Evolutionary conservation across 768 basidiomycete species (phyloP), one percentile per base, ranked within the genome.

Genomic region (Strobilomyces dryophilus): DNA sequence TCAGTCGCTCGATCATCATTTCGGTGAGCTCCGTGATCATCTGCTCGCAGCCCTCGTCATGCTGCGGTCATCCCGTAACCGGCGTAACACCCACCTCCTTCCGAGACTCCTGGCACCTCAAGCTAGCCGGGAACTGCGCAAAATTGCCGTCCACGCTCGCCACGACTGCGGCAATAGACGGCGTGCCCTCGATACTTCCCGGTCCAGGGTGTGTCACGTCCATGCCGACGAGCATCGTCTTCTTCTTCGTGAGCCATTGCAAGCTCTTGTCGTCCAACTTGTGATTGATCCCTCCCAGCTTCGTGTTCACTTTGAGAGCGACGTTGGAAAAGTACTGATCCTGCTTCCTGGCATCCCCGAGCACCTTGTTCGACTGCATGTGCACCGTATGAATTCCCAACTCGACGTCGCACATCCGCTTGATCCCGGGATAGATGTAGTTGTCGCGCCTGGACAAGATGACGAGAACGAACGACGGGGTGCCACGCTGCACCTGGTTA

Each of bases 251-350:
- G 44, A 92, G 69, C 89, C 89, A 92, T 35, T 55, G 60, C 77
- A 85, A 80, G 1, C 80, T 78, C 1, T 53, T 60, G 0, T 73
- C 64, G 32, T 85, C 84, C 10, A 91, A 70, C 79, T 80, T 79
- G 67, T 93, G 91, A 58, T 93, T 93, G 20, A 85, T 71, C 0
- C 91, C 91, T 5, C 89, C 88, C 1, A 92, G 80, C 68, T 93
- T 93, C 32, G 83, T 82, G 60, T 93, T 93, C 8, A 89, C 78
- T 61, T 93, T 92, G 51, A 92, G 69, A 0, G 87, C 86, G 34
- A 91, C 81, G 56, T 90, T 92, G 10, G 89, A 87, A 50, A 90
- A 79, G 64, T 92, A 93, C 57, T 91, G 88, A 52, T 87, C 84
- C 60, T 88, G 87, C 56, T 81, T 82, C 47, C 59, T 77, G 14